Evolutionary conservation across 805 yeast species (phyloP).

Genomic region (Wickerhamiella allomyrinae): DNA sequence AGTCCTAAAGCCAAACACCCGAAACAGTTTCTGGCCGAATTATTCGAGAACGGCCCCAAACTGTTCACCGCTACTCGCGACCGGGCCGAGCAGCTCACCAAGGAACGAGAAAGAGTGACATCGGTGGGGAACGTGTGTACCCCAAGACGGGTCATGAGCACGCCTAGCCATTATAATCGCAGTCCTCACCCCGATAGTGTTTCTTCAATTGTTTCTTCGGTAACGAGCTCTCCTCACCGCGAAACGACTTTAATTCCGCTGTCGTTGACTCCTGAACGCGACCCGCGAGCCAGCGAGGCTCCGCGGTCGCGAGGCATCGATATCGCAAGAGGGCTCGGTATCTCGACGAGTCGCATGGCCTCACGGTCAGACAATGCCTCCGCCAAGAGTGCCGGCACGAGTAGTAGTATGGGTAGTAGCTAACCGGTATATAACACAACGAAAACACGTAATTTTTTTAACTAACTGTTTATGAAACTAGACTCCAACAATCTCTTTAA

Average conservation of each 20-base stretch:
- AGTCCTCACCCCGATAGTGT: background rate
- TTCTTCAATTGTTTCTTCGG: background rate
- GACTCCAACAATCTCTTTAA: conserved; percentile 55
- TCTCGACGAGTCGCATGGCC: conserved; percentile 1
- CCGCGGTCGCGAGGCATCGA: conserved; percentile 2
- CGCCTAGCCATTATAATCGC: background rate
- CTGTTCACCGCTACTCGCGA: conserved; percentile 12
- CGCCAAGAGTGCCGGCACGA: background rate
- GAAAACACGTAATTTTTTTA: too few relatives aligned
- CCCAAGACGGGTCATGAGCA: background rate
- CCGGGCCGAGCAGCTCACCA: conserved; percentile 9
- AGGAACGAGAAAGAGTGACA: conserved; percentile 1
- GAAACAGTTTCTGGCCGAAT: conserved; percentile 14
- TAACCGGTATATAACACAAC: too few relatives aligned
- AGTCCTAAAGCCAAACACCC: conserved; percentile 23
- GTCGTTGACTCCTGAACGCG: conserved; percentile 4
- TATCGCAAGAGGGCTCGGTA: conserved; percentile 3
- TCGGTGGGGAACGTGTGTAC: background rate
- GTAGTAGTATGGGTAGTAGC: too few relatives aligned
- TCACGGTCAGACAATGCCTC: background rate
- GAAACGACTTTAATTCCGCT: conserved; percentile 7
- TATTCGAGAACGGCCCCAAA: conserved; percentile 14
- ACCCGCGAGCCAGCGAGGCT: conserved; percentile 11
- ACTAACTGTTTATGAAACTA: background rate
- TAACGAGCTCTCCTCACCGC: background rate